Conservation (phyloP, 1,139 yeast species). For the Saccharomycopsis crataegensis region DNA sequence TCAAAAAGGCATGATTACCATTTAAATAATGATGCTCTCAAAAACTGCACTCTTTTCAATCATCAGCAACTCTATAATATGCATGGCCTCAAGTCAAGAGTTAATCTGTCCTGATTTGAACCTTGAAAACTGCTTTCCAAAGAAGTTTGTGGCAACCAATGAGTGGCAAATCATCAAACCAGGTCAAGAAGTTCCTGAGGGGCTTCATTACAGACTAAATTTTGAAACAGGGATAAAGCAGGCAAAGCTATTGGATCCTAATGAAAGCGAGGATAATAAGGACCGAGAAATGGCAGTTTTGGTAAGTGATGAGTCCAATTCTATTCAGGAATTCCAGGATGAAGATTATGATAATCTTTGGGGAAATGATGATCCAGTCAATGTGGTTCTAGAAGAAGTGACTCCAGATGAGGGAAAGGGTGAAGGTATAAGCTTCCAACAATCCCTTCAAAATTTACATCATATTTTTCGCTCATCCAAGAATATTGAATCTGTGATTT, state of each 20-base stretch:
- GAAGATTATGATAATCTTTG: slow-evolving; percentile 20
- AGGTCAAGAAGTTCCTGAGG: slow-evolving; percentile 70
- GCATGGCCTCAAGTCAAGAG: not conserved
- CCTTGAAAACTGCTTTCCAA: slow-evolving; percentile 54
- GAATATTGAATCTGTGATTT: not conserved
- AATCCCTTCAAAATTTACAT: not conserved
- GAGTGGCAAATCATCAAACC: slow-evolving; percentile 65
- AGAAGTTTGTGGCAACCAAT: slow-evolving; percentile 47
- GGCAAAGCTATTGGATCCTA: slow-evolving; percentile 48
- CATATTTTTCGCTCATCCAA: not conserved
- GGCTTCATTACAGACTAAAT: slow-evolving; percentile 67
- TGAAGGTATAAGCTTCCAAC: not conserved
- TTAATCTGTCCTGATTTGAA: slow-evolving; percentile 40
- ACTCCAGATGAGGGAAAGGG: not conserved
- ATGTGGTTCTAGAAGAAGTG: not conserved
- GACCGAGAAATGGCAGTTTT: slow-evolving; percentile 21
- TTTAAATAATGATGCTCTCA: too few relatives aligned
- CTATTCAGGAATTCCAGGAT: not conserved
- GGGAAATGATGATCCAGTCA: slow-evolving; percentile 12
- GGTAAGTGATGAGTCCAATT: slow-evolving; percentile 1
- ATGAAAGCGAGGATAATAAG: slow-evolving; percentile 19
- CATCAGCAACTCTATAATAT: too few relatives aligned
- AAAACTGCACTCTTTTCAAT: too few relatives aligned
- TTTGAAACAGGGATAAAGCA: slow-evolving; percentile 60
- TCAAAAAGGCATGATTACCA: too few relatives aligned